Base-by-base conservation (phyloP, 257 asterid species). In the Salvia rosmarinus region DNA sequence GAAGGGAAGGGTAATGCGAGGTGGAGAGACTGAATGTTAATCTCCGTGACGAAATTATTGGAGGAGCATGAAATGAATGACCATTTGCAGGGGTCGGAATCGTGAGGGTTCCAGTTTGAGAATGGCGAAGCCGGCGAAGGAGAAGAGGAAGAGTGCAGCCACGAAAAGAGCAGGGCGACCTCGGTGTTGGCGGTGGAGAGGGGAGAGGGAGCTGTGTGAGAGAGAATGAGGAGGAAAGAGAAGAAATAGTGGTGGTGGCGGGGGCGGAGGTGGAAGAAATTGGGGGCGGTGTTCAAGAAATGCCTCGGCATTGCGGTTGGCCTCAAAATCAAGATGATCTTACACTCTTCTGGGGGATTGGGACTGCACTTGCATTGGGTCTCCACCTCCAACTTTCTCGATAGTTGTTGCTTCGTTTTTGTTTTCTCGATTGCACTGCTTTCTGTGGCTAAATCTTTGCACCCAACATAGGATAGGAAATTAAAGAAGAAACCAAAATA, bases 31-130 rank as follows among this genome's bases (percentile, higher is more conserved):
- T 84, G 85, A 44, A 90, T 84, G 12, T 76, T 67, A 5, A 90
- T 88, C 61, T 71, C 72, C 0, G 81, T 78, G 19, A 90, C 91
- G 35, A 75, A 76, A 52, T 54, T 55, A 21, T 79, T 55, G 25
- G 75, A 19, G 13, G 97, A 85, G 68, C 97, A 90, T 2, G 78
- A 57, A 17, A 88, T 72, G 84, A 60, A 75, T 4, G 91, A 72
- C 97, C 97, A 90, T 32, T 83, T 76, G 70, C 97, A 90, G 52
- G 97, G 97, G 77, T 58, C 77, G 20, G 85, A 4, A 73, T 88
- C 86, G 0, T 19, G 79, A 4, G 87, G 57, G 77, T 88, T 77
- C 95, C 95, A 88, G 65, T 62, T 78, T 5, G 91, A 84, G 50
- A 88, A 76, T 2, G n/a, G n/a, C n/a, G n/a, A n/a, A n/a, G 80